Base-by-base conservation (phyloP, 2,329 filamentous ascomycete species). In the Aspergillus tanneri region DNA sequence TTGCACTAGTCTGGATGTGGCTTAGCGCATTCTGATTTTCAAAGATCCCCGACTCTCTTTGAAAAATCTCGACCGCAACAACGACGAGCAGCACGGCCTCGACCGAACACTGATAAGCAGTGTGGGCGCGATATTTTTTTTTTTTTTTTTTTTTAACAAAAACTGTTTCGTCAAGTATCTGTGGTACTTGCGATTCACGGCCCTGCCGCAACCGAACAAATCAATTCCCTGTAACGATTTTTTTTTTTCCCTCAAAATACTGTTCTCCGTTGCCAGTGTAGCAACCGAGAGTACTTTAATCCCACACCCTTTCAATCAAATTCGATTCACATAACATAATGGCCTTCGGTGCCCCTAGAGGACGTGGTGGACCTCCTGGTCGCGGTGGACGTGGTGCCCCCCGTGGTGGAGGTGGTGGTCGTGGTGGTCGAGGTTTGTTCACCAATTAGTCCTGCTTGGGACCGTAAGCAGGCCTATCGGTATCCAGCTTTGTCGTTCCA, bases 321-420 rank as follows among this genome's bases (percentile, higher is more conserved):
- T 34, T 53, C 47, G 42, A 50, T 49, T 36, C 32, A 51, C 47
- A 47, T 53, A 52, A 49, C 46, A 66, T 43, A 67, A 69, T 69
- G 67, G 64, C 49, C 48, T 68, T 69, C 55, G 60, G 59, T 66
- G 63, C 50, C 46, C 58, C 61, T 53, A 56, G 58, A 51, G 51
- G 53, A 49, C 51, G 55, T 45, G 58, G 58, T 49, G 58, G 49
- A 43, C 46, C 43, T 39, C 47, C 74, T 58, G 67, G 68, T 57
- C 72, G 73, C 50, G 68, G 74, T 57, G 74, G 70, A 47, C 67
- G 72, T 51, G 70, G 67, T 54, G 66, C 66, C 47, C 65, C 68
- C 57, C 70, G 71, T 56, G n/a, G n/a, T n/a, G 72, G 72, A 41
- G 68, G 69, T 49, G 68, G 64, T 52, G 58, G 59, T 43, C 53